Evolutionary conservation across 1,284 basidiomycete species (phyloP), one percentile per base, ranked within the genome.

Genomic region (Ustilago sp.): DNA sequence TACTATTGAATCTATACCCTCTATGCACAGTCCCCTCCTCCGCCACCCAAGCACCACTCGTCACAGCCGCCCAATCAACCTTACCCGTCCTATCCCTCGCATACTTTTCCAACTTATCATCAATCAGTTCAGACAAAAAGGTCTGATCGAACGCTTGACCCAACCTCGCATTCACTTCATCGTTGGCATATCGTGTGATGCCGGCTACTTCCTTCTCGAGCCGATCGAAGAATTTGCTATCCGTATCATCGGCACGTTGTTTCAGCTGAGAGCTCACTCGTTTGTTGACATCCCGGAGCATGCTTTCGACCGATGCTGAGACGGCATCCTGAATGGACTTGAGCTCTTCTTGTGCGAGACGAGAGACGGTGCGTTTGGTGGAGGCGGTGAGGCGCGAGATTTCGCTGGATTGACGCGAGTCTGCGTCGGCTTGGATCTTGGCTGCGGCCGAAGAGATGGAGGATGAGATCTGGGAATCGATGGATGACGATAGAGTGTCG

Each of bases 271-370:
- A 15, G 38, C 68, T 59, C 19, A 71, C 61, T 51, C 68, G 71
- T 17, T 67, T 61, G 50, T 76, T 59, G 31, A 76, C 38, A 38
- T 76, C 64, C n/a, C 74, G 58, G 17, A 76, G 65, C 74, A 76
- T 76, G 19, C 61, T 35, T 36, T 76, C 74, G 28, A 76, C 74
- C 2, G 64, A 68, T 12, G 50, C 38, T 3, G 74, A 70, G 1
- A 76, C 74, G 5, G 52, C 56, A 11, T 76, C 68, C 39, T 76
- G 74, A 35, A 76, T 71, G 32, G 60, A 59, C 17, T 58, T 59
- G 35, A 76, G 56, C 48, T 76, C 68, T 23, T 76, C 68, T 35
- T 76, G 74, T 9, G 74, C 74, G 0, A 76, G 54, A n/a, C 74
- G 60, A 6, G 74, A 68, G 9, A 76, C 45, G 8, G 55, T 56